Evolutionary conservation across 257 asterid species (phyloP).

Genomic region (Fraxinus cuspidata): DNA sequence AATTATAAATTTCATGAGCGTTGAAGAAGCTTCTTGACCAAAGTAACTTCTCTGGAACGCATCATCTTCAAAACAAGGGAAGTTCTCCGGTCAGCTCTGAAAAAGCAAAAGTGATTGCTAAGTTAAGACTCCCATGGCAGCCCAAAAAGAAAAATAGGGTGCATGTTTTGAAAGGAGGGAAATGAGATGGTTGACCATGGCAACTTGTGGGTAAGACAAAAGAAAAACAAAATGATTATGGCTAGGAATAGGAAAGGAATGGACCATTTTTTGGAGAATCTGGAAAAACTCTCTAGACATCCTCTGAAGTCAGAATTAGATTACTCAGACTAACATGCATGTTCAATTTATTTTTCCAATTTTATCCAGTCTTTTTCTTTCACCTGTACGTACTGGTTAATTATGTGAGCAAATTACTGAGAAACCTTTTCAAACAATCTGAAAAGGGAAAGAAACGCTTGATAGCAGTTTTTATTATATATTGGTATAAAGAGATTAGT

Average conservation of each 20-base stretch:
- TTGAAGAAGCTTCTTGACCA: not conserved
- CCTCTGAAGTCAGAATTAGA: not conserved
- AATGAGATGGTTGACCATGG: not conserved
- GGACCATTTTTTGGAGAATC: not conserved
- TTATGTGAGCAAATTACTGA: not conserved
- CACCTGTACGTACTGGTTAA: not conserved
- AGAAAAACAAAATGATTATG: not conserved
- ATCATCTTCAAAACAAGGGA: not conserved
- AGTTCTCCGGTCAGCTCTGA: not conserved
- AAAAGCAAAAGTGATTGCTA: not conserved
- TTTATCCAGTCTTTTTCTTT: not conserved
- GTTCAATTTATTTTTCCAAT: not conserved
- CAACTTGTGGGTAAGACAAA: not conserved
- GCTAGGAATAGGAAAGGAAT: too few species aligned
- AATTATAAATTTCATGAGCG: not conserved
- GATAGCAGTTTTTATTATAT: not conserved
- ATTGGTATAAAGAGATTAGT: not conserved
- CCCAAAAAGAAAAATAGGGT: not conserved
- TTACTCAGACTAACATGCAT: not conserved
- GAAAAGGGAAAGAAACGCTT: not conserved
- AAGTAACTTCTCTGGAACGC: not conserved
- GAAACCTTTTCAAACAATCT: not conserved
- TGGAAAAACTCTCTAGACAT: not conserved
- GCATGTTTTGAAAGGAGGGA: not conserved
- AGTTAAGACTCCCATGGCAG: not conserved